phyloP scores from a whole-genome alignment of 2,329 filamentous ascomycete genomes.

The Talaromyces sp. region DNA sequence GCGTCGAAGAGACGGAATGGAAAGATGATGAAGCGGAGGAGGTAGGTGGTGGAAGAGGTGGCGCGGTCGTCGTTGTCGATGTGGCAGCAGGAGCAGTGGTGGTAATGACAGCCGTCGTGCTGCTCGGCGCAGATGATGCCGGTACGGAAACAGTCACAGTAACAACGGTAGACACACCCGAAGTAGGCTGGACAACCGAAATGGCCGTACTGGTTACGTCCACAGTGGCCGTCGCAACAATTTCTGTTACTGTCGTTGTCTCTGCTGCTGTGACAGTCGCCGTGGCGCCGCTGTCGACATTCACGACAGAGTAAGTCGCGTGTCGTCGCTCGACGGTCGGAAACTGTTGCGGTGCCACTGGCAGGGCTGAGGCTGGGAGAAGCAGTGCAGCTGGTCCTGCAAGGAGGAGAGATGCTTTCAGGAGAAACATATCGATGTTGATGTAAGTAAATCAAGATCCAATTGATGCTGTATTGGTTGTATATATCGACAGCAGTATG shows the following conservation, averaged over 20 bases:
- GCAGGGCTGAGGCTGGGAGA: not conserved
- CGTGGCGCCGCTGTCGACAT: constrained; percentile 22
- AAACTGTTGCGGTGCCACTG: constrained; percentile 3
- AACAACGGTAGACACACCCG: constrained; percentile 1
- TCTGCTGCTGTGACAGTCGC: constrained; percentile 2
- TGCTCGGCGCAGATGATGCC: not conserved
- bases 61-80: not conserved
- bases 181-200: constrained; percentile 8
- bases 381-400: not conserved
- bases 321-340: constrained; percentile 2
- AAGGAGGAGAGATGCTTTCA: not conserved
- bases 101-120: not conserved
- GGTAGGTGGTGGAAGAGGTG: not conserved
- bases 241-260: constrained; percentile 8
- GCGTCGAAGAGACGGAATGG: not conserved
- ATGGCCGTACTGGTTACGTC: constrained; percentile 9
- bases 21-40: not conserved
- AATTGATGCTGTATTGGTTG: not conserved
- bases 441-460: not conserved
- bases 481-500: not conserved
- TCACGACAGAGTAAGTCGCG: constrained; percentile 25
- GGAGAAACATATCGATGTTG: not conserved
- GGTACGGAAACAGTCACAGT: constrained; percentile 8
- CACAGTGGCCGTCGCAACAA: constrained; percentile 7
- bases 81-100: not conserved